Conservation (phyloP, 192 early-diverging fungal species). For the Backusella mclennaniae region DNA sequence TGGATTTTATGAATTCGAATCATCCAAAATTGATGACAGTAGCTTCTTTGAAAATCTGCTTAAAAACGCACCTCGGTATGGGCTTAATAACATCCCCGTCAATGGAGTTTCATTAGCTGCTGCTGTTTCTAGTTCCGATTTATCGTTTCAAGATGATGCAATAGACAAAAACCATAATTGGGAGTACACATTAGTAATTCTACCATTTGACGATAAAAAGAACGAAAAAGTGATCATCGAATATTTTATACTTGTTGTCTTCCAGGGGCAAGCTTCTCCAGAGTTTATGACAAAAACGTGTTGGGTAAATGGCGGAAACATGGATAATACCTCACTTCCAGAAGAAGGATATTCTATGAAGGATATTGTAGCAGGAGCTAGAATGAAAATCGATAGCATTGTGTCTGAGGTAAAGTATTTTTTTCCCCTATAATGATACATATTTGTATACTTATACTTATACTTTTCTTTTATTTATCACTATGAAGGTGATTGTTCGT, state of each 20-base stretch:
- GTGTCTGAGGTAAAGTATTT: slow-evolving; percentile 14
- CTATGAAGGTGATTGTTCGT: slow-evolving; percentile 16
- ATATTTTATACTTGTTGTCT: slow-evolving; percentile 20
- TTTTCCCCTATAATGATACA: neutral
- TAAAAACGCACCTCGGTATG: slow-evolving; percentile 19
- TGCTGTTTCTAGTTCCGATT: slow-evolving; percentile 11
- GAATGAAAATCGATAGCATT: slow-evolving; percentile 16
- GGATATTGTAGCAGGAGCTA: slow-evolving; percentile 11
- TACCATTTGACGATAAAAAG: neutral
- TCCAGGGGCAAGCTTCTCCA: neutral
- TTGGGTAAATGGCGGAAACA: neutral
- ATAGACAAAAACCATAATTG: neutral
- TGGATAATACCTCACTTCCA: neutral
- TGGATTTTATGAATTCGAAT: slow-evolving; percentile 36
- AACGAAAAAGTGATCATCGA: slow-evolving; percentile 11
- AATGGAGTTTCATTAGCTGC: slow-evolving; percentile 7
- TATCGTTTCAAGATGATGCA: neutral
- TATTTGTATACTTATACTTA: neutral
- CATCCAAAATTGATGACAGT: neutral
- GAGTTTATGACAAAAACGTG: slow-evolving; percentile 3
- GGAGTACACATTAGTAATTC: slow-evolving; percentile 19
- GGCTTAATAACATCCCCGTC: neutral
- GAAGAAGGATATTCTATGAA: slow-evolving; percentile 9
- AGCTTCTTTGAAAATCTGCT: slow-evolving; percentile 17
- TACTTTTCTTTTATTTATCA: neutral